These are phyloP conservation scores for Tulasnella sp. DNA, from an alignment of 768 basidiomycete genomes.

Conservation along the genomic window DNA sequence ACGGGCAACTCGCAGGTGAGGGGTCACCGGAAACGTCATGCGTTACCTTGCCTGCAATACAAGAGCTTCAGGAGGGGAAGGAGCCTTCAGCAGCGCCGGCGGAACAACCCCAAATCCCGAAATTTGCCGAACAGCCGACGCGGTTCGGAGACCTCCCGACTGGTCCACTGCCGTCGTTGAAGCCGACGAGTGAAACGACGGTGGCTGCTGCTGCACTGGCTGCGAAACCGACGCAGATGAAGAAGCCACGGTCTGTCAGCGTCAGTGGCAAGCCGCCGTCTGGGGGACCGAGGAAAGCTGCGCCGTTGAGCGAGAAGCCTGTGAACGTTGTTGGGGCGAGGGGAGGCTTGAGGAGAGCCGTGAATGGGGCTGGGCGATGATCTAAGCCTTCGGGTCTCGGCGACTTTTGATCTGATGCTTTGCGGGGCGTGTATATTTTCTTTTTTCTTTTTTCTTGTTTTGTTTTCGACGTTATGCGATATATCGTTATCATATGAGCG, in stretches of 20 bases:
- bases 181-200: background rate
- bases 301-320: background rate
- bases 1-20: background rate
- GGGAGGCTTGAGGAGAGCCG: background rate
- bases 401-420: background rate
- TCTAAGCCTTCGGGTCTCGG: background rate
- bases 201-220: background rate
- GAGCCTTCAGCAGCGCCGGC: background rate
- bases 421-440: background rate
- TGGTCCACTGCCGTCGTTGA: background rate
- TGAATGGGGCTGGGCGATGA: constrained; percentile 6
- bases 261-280: background rate
- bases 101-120: background rate
- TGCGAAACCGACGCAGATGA: background rate
- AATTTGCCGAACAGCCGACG: background rate
- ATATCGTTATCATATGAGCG: background rate
- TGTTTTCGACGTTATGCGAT: background rate
- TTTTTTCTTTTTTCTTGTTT: background rate
- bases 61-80: background rate
- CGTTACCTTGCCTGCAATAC: background rate
- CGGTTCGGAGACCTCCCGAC: background rate
- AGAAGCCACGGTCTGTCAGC: background rate
- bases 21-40: background rate
- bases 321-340: background rate
- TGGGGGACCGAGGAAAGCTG: background rate